Evolutionary conservation across 2,329 filamentous ascomycete species (phyloP).

Genomic region (Phoma herbarum): DNA sequence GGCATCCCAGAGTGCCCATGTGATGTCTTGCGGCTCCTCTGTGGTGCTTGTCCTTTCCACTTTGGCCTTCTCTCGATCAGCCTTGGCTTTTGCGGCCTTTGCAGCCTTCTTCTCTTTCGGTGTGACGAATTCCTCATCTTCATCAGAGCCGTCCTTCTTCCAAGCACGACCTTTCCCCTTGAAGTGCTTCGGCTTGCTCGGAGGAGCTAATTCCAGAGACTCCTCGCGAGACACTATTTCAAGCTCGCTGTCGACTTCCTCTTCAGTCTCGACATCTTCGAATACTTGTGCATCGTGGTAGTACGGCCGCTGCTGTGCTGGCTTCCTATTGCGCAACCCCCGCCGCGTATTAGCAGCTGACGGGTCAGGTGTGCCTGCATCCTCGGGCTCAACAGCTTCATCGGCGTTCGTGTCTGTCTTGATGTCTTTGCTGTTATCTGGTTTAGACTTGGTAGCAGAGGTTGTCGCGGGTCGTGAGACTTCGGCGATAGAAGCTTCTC

Average conservation of each 20-base stretch:
- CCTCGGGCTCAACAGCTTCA: conserved; percentile 15
- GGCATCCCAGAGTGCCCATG: not conserved
- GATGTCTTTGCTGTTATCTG: conserved; percentile 1
- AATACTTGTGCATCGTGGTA: conserved; percentile 46
- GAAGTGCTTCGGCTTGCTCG: conserved; percentile 34
- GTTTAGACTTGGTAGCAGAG: conserved; percentile 18
- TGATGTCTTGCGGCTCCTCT: conserved; percentile 1
- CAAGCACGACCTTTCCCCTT: conserved; percentile 46
- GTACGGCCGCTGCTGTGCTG: conserved; percentile 49
- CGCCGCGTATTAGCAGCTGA: conserved; percentile 38
- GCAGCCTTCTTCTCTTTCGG: conserved; percentile 30
- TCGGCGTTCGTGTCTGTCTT: conserved; percentile 2
- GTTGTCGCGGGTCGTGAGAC: conserved; percentile 18
- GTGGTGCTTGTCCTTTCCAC: conserved; percentile 6
- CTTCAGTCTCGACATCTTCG: conserved; percentile 29
- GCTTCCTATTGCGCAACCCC: conserved; percentile 45
- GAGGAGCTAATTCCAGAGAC: conserved; percentile 4
- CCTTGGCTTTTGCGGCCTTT: conserved; percentile 19
- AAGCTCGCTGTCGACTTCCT: conserved; percentile 11
- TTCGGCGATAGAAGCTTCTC: conserved; percentile 20
- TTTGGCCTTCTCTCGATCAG: conserved; percentile 24
- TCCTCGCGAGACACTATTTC: conserved; percentile 12
- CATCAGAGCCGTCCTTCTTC: conserved; percentile 45
- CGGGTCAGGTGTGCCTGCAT: conserved; percentile 35
- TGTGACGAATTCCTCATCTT: conserved; percentile 40